phyloP scores from a whole-genome alignment of 1,139 yeast genomes.

The Candida neerlandica region DNA sequence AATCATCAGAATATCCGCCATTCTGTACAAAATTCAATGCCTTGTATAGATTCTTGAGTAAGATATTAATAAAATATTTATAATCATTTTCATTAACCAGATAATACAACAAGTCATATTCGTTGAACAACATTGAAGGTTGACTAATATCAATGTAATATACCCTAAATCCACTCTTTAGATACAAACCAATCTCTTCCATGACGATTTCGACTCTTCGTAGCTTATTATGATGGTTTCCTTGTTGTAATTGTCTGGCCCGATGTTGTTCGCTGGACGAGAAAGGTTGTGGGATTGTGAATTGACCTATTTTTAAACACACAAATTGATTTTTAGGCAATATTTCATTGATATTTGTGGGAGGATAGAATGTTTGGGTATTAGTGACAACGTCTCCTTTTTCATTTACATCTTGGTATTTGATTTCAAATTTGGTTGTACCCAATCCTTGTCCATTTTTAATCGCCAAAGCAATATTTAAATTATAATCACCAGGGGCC shows the following conservation, averaged over 20 bases:
- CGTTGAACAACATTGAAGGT: constrained; percentile 46
- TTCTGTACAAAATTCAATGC: constrained; percentile 42
- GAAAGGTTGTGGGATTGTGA: constrained; percentile 26
- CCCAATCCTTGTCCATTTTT: constrained; percentile 60
- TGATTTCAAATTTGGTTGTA: constrained; percentile 57
- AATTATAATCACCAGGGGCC: constrained; percentile 55
- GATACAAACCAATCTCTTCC: constrained; percentile 61
- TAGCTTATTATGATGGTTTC: constrained; percentile 26
- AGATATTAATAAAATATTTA: constrained; percentile 44
- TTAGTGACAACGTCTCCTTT: constrained; percentile 20
- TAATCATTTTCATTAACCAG: constrained; percentile 46
- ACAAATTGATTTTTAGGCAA: constrained; percentile 56
- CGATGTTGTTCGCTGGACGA: not conserved
- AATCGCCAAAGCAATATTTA: constrained; percentile 54
- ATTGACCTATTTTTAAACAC: constrained; percentile 54
- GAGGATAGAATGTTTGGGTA: constrained; percentile 50
- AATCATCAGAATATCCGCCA: constrained; percentile 25
- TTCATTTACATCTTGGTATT: constrained; percentile 26
- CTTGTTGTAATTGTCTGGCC: not conserved
- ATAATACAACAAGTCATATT: constrained; percentile 45
- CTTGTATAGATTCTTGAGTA: constrained; percentile 45
- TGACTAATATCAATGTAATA: constrained; percentile 58
- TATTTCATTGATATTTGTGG: constrained; percentile 58
- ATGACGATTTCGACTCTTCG: constrained; percentile 48
- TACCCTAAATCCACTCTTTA: constrained; percentile 59